These are phyloP conservation scores for Fusarium burgessii DNA, from an alignment of 2,329 filamentous ascomycete genomes.

Conservation along the genomic window DNA sequence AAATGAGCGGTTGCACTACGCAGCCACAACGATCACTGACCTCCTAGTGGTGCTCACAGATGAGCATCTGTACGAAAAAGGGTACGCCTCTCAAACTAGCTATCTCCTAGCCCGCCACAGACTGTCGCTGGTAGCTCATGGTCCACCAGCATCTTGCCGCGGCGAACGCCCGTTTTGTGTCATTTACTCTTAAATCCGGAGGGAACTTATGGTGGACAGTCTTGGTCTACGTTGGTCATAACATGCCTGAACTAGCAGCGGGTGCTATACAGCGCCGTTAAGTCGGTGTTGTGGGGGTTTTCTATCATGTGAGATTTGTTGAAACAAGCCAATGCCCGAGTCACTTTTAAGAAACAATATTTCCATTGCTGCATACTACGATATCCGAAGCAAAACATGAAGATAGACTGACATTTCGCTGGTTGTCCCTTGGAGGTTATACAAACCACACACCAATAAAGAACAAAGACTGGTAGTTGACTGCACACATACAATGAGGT, in stretches of 20 bases:
- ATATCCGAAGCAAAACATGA: not conserved
- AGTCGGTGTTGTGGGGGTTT: not conserved
- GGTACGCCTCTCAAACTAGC: conserved; percentile 28
- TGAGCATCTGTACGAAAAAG: conserved; percentile 24
- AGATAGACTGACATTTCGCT: not conserved
- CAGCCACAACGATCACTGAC: conserved; percentile 3
- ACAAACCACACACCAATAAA: not conserved
- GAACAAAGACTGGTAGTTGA: not conserved
- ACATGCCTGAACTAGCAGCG: not conserved
- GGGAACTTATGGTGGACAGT: conserved; percentile 26
- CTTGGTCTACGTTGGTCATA: conserved; percentile 5
- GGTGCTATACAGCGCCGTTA: not conserved
- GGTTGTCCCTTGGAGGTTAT: not conserved
- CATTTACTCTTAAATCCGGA: conserved; percentile 19
- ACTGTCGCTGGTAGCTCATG: conserved; percentile 21
- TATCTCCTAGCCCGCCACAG: conserved; percentile 38
- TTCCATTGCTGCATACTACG: not conserved
- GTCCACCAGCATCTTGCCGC: conserved; percentile 38
- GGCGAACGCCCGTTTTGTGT: conserved; percentile 43
- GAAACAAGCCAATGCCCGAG: not conserved
- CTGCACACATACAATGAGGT: not conserved
- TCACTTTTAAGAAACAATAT: not conserved
- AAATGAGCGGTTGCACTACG: conserved; percentile 5
- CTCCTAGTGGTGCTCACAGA: conserved; percentile 15
- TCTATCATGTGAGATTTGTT: conserved; percentile 15